phyloP scores from a whole-genome alignment of 1,284 basidiomycete species.

The Fomes fomentarius region DNA sequence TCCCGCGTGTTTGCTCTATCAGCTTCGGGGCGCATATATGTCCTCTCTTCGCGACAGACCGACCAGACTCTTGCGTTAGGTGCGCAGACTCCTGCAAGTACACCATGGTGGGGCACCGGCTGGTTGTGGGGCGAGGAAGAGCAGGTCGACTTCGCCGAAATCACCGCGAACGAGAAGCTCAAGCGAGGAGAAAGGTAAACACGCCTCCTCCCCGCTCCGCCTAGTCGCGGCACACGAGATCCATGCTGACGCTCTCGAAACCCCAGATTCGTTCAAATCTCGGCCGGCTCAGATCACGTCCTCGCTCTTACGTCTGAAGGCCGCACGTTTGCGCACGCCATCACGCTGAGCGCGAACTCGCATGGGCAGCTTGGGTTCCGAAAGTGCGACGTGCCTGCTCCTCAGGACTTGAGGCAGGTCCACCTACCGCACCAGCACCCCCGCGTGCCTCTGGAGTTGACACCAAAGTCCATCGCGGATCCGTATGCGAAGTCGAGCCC shows the following conservation, averaged over 20 bases:
- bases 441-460: constrained; percentile 40
- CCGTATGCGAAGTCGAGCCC: constrained; percentile 47
- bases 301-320: constrained; percentile 85
- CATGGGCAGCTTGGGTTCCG: constrained; percentile 86
- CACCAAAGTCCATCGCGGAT: constrained; percentile 58
- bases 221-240: neutral
- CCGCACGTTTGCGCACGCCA: constrained; percentile 80
- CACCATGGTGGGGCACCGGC: constrained; percentile 56
- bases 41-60: constrained; percentile 55
- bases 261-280: constrained; percentile 70
- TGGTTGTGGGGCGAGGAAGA: constrained; percentile 63
- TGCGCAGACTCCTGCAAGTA: constrained; percentile 42
- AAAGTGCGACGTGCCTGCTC: constrained; percentile 55
- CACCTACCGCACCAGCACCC: constrained; percentile 35
- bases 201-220: neutral
- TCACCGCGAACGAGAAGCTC: constrained; percentile 50
- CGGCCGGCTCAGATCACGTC: constrained; percentile 81
- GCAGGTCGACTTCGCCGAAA: constrained; percentile 50
- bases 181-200: constrained; percentile 59
- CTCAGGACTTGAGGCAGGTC: constrained; percentile 37
- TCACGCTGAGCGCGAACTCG: constrained; percentile 78
- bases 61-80: constrained; percentile 47
- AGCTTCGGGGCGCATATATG: constrained; percentile 74
- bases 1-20: constrained; percentile 74
- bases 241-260: neutral